A percentile compares a stretch with the other conserved stretches of the same genome.
phyloP scores from a whole-genome alignment of 768 basidiomycete species.

The Rhizopogon vinicolor region DNA sequence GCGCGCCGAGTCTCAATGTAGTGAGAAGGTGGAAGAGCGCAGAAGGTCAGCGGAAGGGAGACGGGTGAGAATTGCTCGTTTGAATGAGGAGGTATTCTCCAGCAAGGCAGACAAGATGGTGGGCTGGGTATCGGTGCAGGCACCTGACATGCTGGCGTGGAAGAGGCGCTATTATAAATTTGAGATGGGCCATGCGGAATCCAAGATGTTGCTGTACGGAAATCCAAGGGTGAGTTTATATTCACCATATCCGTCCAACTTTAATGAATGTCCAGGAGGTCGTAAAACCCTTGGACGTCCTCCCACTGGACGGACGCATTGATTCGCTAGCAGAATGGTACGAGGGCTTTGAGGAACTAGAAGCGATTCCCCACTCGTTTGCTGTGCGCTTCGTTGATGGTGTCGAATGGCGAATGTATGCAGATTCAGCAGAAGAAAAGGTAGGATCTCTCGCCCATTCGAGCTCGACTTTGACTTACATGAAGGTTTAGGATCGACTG shows the following conservation, averaged over 20 bases:
- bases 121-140: conserved; percentile 64
- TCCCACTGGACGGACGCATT: conserved; percentile 45
- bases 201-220: conserved; percentile 41
- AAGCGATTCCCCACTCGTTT: conserved; percentile 63
- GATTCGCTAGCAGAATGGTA: conserved; percentile 54
- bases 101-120: conserved; percentile 34
- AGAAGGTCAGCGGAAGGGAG: conserved; percentile 34
- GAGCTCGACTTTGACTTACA: background rate
- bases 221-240: conserved; percentile 41
- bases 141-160: conserved; percentile 50
- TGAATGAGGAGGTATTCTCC: conserved; percentile 41
- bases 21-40: conserved; percentile 39
- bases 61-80: conserved; percentile 37
- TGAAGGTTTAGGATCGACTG: conserved; percentile 16
- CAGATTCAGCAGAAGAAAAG: conserved; percentile 63
- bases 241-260: background rate
- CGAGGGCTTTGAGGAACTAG: conserved; percentile 63
- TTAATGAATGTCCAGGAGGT: conserved; percentile 22
- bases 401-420: conserved; percentile 52
- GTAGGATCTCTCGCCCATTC: conserved; percentile 19
- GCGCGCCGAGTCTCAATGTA: conserved; percentile 39
- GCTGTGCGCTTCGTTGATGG: conserved; percentile 55
- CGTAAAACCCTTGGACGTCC: conserved; percentile 21
- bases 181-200: conserved; percentile 30
- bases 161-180: conserved; percentile 63